Base-by-base conservation (phyloP, 176 grass and related monocot species). In the bread wheat (Triticum aestivum) region DNA sequence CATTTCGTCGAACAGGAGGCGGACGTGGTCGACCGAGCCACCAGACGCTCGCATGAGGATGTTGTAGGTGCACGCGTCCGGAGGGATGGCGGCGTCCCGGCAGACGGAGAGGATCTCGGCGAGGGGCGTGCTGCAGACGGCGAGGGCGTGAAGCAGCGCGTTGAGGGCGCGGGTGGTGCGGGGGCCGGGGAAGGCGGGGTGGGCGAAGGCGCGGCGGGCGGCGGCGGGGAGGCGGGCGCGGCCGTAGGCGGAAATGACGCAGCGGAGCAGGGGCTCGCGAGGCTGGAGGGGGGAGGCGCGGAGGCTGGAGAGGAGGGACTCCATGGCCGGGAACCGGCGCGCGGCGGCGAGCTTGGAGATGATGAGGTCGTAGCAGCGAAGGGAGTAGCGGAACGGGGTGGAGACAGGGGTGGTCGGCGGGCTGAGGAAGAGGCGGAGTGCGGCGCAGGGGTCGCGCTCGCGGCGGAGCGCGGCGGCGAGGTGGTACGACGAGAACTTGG, bases 1-100 rank as follows among this genome's bases (percentile, higher is more conserved):
- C 92, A 97, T 97, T 92, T 97, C 90, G 29, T 87, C 95, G 37
- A 94, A 94, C 75, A 94, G 63, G 30, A 84, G 66, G 56, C 88
- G 83, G 3, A 84, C 84, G 59, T 78, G 65, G 18, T 66, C 91
- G 21, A 83, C 61, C 9, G 67, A 65, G 61, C 86, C 90, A 8
- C 86, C 90, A 38, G 90, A n/a, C 8, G 73, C 73, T 26, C 73
- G 27, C 15, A 76, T 54, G 47, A 76, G 45, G 14, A 76, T 54
- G 73, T 76, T 76, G 45, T 76, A 76, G 79, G 73, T 54, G 45
- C 73, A 76, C 45, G 27, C 73, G 45, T 76, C 73, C 14, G 73
- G 45, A 27, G 44, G 30, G 73, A 76, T 33, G 73, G 73, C 24
- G 15, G 47, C 45, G 15, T 76, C 73, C 26, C 73, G 73, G 73